phyloP scores from a whole-genome alignment of 768 basidiomycete species.

The Sarcomyxa edulis region DNA sequence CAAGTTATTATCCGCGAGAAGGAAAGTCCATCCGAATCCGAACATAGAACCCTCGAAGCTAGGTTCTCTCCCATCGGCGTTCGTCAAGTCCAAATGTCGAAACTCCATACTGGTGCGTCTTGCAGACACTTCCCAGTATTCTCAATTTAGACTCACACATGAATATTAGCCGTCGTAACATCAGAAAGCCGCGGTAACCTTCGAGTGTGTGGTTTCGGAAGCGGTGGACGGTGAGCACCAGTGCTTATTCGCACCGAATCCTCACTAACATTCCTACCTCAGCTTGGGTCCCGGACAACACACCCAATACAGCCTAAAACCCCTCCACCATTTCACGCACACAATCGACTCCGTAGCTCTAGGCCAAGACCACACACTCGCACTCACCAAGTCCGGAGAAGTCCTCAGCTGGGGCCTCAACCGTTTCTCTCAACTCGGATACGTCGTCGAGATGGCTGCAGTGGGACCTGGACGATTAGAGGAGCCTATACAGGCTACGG shows the following conservation, averaged over 20 bases:
- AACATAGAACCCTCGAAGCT: slow-evolving; percentile 26
- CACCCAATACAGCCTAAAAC: slow-evolving; percentile 70
- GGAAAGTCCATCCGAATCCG: slow-evolving; percentile 20
- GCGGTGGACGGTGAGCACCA: slow-evolving; percentile 67
- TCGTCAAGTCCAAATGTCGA: slow-evolving; percentile 74
- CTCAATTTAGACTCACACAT: slow-evolving; percentile 1
- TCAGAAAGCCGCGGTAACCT: slow-evolving; percentile 69
- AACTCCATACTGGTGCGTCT: slow-evolving; percentile 73
- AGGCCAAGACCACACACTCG: slow-evolving; percentile 93
- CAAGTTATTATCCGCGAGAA: slow-evolving; percentile 50
- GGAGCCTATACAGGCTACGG: slow-evolving; percentile 71
- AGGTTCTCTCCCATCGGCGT: slow-evolving; percentile 63
- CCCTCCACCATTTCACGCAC: slow-evolving; percentile 51
- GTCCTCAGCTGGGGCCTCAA: slow-evolving; percentile 90
- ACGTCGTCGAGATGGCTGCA: slow-evolving; percentile 56
- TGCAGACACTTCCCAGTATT: slow-evolving; percentile 1
- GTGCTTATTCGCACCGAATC: background rate
- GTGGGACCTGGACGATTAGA: slow-evolving; percentile 41
- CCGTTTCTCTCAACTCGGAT: slow-evolving; percentile 86
- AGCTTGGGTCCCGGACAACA: slow-evolving; percentile 75
- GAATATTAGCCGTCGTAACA: slow-evolving; percentile 61
- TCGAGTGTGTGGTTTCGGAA: slow-evolving; percentile 85
- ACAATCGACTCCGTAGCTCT: slow-evolving; percentile 66
- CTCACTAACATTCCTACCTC: slow-evolving; percentile 4
- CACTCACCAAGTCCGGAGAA: slow-evolving; percentile 74